phyloP scores from a whole-genome alignment of 768 basidiomycete genomes.

The Gymnopilus junonius region DNA sequence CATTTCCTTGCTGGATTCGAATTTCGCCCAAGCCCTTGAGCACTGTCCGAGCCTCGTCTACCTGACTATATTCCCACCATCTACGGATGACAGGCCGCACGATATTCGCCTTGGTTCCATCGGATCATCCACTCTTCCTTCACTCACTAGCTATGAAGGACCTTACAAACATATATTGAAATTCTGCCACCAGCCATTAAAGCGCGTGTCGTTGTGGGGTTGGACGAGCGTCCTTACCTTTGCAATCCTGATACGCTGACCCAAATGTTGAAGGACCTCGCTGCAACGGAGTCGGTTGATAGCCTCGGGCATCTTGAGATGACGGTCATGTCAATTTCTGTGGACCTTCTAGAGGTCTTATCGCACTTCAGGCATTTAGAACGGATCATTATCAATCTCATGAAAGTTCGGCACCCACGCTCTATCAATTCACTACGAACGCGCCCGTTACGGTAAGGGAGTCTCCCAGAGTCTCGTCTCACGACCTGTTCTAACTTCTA shows the following conservation, averaged over 20 bases:
- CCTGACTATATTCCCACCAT: slow-evolving; percentile 35
- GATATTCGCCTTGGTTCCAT: slow-evolving; percentile 21
- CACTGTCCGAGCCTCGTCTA: slow-evolving; percentile 34
- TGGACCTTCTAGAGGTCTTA: slow-evolving; percentile 20
- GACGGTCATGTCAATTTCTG: slow-evolving; percentile 24
- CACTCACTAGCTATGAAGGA: slow-evolving; percentile 32
- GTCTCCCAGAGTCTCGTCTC: neutral
- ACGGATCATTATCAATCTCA: slow-evolving; percentile 24
- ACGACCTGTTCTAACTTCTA: neutral
- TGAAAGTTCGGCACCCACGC: slow-evolving; percentile 21
- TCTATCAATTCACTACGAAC: slow-evolving; percentile 16
- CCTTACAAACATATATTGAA: slow-evolving; percentile 29
- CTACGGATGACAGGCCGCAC: slow-evolving; percentile 22
- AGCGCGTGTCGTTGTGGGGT: slow-evolving; percentile 31
- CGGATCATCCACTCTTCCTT: slow-evolving; percentile 23
- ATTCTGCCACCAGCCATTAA: slow-evolving; percentile 27
- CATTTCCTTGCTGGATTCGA: slow-evolving; percentile 26
- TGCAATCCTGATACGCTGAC: slow-evolving; percentile 27
- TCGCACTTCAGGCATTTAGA: slow-evolving; percentile 20
- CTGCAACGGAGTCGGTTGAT: slow-evolving; percentile 17
- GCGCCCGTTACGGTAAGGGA: slow-evolving; percentile 21
- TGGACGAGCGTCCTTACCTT: slow-evolving; percentile 26
- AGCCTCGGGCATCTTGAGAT: slow-evolving; percentile 26
- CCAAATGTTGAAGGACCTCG: slow-evolving; percentile 19
- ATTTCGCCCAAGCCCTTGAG: slow-evolving; percentile 29